Percentiles rank a stretch among this genome's conserved stretches.
Evolutionary conservation across 495 filamentous ascomycete species (phyloP).

Genomic region (Staphylotrichum longicolle): DNA sequence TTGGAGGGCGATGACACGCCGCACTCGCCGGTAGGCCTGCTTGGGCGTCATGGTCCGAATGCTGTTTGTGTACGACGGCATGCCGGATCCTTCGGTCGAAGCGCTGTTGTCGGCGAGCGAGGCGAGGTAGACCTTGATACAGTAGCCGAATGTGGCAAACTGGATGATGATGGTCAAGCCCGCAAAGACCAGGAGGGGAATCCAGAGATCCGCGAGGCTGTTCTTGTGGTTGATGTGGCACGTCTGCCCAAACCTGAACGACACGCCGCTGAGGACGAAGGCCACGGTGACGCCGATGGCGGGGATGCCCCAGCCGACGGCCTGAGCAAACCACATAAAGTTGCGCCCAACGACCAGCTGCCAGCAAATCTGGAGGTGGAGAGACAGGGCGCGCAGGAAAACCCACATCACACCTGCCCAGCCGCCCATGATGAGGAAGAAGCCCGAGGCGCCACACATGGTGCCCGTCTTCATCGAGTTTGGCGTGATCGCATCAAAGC

Average conservation of each 20-base stretch:
- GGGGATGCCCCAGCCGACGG: conserved; percentile 79
- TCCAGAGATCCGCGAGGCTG: conserved; percentile 84
- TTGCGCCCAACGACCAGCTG: conserved; percentile 81
- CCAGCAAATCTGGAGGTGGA: conserved; percentile 98
- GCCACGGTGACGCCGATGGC: conserved; percentile 67
- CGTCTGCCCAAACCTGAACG: conserved; percentile 84
- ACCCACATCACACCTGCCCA: conserved; percentile 82
- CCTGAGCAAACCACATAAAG: conserved; percentile 86
- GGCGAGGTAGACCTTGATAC: conserved; percentile 89
- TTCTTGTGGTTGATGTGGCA: conserved; percentile 90
- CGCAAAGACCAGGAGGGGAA: conserved; percentile 77
- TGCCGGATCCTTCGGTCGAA: conserved; percentile 65
- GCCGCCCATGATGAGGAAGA: conserved; percentile 80
- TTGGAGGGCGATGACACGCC: conserved; percentile 84
- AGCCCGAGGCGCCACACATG: conserved; percentile 84
- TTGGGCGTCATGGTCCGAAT: conserved; percentile 78
- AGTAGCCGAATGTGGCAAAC: conserved; percentile 81
- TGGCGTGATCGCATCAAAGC: conserved; percentile 86
- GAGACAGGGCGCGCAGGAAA: conserved; percentile 84
- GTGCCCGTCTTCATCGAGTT: conserved; percentile 82
- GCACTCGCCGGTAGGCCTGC: conserved; percentile 82
- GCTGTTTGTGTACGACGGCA: conserved; percentile 78
- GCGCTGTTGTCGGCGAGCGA: conserved; percentile 70
- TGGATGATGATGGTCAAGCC: conserved; percentile 80
- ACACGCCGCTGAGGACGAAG: conserved; percentile 84